phyloP scores from a whole-genome alignment of 768 basidiomycete species.

The Pulveroboletus ravenelii region DNA sequence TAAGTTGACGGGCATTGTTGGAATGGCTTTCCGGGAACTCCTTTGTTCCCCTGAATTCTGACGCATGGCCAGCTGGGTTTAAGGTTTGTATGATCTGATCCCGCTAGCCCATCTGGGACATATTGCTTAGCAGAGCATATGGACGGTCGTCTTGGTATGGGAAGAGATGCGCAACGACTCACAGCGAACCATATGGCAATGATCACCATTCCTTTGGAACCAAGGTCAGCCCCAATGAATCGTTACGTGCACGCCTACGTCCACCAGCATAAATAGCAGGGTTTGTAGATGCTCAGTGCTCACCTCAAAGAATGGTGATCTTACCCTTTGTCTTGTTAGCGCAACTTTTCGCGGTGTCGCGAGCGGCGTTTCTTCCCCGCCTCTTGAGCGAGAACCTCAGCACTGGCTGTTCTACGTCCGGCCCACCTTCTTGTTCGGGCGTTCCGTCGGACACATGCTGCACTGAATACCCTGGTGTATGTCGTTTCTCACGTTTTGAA shows the following conservation, averaged over 20 bases:
- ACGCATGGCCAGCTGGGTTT: neutral
- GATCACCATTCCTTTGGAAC: neutral
- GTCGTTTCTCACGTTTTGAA: constrained; percentile 17
- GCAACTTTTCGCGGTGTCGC: constrained; percentile 18
- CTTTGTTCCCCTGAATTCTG: neutral
- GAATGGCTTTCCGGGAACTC: neutral
- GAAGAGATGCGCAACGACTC: neutral
- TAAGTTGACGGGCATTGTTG: neutral
- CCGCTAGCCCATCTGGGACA: neutral
- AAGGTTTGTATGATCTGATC: neutral
- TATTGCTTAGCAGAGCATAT: neutral
- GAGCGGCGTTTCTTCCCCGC: constrained; percentile 11
- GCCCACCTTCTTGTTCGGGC: constrained; percentile 51
- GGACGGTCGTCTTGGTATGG: neutral
- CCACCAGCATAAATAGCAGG: constrained; percentile 14
- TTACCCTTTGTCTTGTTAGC: constrained; percentile 19
- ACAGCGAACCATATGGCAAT: neutral
- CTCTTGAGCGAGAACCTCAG: constrained; percentile 32
- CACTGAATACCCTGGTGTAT: constrained; percentile 60
- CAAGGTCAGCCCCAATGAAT: neutral
- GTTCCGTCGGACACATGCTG: constrained; percentile 49
- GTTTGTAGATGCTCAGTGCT: neutral
- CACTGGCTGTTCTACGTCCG: constrained; percentile 52
- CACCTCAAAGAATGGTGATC: constrained; percentile 5
- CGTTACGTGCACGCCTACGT: neutral